Conservation (phyloP, 1,284 basidiomycete genomes). For the Naganishia liquefaciens region DNA sequence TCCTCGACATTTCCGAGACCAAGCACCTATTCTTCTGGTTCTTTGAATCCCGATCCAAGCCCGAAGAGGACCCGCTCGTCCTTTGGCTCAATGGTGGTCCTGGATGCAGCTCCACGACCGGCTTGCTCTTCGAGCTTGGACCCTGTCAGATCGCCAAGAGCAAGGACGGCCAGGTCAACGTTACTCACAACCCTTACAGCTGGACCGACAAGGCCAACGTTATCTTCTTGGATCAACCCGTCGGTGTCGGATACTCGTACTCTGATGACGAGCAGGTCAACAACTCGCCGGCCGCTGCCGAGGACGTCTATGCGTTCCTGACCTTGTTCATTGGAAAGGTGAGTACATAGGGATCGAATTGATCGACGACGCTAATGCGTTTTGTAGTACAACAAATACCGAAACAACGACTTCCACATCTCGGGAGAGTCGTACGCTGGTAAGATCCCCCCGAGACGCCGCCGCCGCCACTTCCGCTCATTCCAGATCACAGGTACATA, state of each 20-base stretch:
- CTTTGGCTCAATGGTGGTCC: slow-evolving; percentile 69
- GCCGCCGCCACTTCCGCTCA: too few species aligned
- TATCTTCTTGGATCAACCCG: slow-evolving; percentile 61
- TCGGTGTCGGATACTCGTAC: slow-evolving; percentile 87
- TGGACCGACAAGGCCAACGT: slow-evolving; percentile 67
- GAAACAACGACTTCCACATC: slow-evolving; percentile 57
- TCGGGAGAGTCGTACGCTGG: slow-evolving; percentile 67
- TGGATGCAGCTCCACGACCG: slow-evolving; percentile 63
- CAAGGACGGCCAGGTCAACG: slow-evolving; percentile 56
- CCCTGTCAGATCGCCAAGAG: slow-evolving; percentile 76
- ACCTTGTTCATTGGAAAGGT: slow-evolving; percentile 73
- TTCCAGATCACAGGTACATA: slow-evolving; percentile 57
- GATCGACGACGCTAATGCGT: background rate
- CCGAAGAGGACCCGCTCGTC: slow-evolving; percentile 73
- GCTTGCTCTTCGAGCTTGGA: slow-evolving; percentile 74
- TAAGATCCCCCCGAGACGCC: background rate
- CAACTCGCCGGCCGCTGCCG: slow-evolving; percentile 59
- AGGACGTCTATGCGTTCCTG: slow-evolving; percentile 86
- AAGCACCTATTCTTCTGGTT: slow-evolving; percentile 62
- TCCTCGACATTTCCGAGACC: slow-evolving; percentile 80
- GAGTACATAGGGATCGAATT: too few species aligned
- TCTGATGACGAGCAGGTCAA: slow-evolving; percentile 67
- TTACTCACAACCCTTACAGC: slow-evolving; percentile 68
- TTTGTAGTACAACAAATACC: slow-evolving; percentile 62
- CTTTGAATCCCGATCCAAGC: slow-evolving; percentile 67